Percentiles rank a stretch among this genome's conserved stretches.
phyloP scores from a whole-genome alignment of 148 eudicot genomes.

The Rhododendron molle region DNA sequence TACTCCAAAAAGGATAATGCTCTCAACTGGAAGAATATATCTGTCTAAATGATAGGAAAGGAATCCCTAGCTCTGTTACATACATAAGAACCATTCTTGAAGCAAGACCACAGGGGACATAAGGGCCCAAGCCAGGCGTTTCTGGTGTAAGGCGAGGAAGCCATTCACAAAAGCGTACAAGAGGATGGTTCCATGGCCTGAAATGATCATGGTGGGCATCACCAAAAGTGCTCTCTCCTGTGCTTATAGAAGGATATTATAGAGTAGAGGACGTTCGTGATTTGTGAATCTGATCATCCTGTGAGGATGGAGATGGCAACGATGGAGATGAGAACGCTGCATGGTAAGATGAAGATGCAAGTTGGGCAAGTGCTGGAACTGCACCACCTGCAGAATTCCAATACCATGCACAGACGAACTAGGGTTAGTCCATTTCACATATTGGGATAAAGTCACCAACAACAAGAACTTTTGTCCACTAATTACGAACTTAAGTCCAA shows the following conservation, averaged over 20 bases:
- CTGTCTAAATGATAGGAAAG: background rate
- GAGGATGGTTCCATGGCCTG: background rate
- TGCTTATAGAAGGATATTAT: background rate
- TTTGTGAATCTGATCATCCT: conserved; percentile 23
- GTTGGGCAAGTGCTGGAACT: conserved; percentile 49
- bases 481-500: background rate
- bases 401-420: background rate
- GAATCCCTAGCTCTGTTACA: background rate
- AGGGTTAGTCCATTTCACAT: background rate
- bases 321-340: conserved; percentile 33
- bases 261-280: conserved; percentile 25
- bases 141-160: background rate
- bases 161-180: background rate
- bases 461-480: background rate
- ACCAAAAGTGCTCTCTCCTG: background rate
- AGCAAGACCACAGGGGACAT: background rate
- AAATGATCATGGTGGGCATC: too few species aligned
- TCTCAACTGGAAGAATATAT: background rate
- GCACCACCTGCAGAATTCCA: conserved; percentile 42
- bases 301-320: conserved; percentile 30
- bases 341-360: conserved; percentile 47
- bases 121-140: background rate
- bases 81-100: background rate
- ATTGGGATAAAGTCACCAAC: background rate
- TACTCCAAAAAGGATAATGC: background rate